Conservation (phyloP, 352 stramenopile species). For the Pythium myriotylum region DNA sequence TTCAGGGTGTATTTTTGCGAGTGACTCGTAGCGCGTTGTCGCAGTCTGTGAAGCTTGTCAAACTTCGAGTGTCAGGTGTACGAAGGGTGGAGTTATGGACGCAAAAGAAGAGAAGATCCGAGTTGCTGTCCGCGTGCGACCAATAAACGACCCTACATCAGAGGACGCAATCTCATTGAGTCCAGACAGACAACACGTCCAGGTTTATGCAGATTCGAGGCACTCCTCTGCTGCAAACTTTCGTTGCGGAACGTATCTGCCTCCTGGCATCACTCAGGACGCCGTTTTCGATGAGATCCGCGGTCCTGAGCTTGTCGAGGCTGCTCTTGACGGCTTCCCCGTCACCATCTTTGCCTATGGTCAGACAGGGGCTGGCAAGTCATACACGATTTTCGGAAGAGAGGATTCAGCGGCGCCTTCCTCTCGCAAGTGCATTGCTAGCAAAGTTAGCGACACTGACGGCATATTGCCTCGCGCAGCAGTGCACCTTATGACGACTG, state of each 20-base stretch:
- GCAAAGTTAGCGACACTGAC: slow-evolving; percentile 23
- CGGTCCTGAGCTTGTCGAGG: slow-evolving; percentile 45
- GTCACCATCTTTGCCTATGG: slow-evolving; percentile 81
- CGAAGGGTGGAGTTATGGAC: slow-evolving; percentile 9
- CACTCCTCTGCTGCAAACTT: slow-evolving; percentile 51
- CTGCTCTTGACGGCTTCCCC: slow-evolving; percentile 62
- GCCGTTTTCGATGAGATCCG: slow-evolving; percentile 59
- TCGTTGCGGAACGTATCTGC: slow-evolving; percentile 62
- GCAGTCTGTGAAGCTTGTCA: too few species aligned
- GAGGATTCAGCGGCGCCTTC: slow-evolving; percentile 33
- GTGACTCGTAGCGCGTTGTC: too few species aligned
- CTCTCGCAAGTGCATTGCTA: slow-evolving; percentile 3
- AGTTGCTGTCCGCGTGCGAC: slow-evolving; percentile 65
- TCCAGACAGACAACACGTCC: slow-evolving; percentile 42
- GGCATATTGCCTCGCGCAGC: slow-evolving; percentile 60
- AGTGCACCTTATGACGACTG: slow-evolving; percentile 51
- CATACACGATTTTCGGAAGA: slow-evolving; percentile 74
- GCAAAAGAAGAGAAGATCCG: slow-evolving; percentile 65
- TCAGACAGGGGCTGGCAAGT: slow-evolving; percentile 74
- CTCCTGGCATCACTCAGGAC: slow-evolving; percentile 39
- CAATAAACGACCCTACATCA: slow-evolving; percentile 10
- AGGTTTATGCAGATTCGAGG: slow-evolving; percentile 44
- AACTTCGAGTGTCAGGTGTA: too few species aligned
- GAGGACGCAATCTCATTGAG: slow-evolving; percentile 38
- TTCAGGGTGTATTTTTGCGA: slow-evolving; percentile 22